Conservation (phyloP, 805 yeast genomes). For the Suhomyces pyralidae region DNA sequence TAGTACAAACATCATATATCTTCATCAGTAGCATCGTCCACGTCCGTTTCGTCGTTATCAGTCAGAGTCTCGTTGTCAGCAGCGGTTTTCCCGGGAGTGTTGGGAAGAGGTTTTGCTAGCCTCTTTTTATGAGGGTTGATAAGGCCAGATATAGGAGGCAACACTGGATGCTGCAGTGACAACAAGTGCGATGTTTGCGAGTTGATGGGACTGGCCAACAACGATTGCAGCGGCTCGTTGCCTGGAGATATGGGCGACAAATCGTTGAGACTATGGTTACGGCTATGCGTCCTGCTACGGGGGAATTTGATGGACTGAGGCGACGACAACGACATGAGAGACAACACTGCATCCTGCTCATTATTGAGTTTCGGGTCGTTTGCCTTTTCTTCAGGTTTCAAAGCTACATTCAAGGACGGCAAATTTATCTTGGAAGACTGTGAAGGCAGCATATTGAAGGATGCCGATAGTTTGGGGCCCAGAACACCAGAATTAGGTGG, state of each 20-base stretch:
- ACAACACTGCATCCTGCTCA: slow-evolving; percentile 56
- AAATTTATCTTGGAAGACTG: slow-evolving; percentile 11
- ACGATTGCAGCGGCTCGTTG: background rate
- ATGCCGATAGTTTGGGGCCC: background rate
- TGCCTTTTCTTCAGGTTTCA: slow-evolving; percentile 3
- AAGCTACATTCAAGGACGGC: slow-evolving; percentile 30
- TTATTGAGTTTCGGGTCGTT: slow-evolving; percentile 18
- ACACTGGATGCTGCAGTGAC: slow-evolving; percentile 3
- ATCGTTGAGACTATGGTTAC: slow-evolving; percentile 9
- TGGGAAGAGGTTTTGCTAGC: slow-evolving; percentile 2
- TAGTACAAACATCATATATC: slow-evolving; percentile 3
- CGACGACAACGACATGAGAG: slow-evolving; percentile 54
- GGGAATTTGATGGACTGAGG: slow-evolving; percentile 37
- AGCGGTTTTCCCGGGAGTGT: background rate
- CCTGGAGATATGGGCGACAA: slow-evolving; percentile 8
- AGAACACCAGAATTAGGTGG: background rate
- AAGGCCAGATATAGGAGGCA: slow-evolving; percentile 10
- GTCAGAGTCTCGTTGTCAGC: slow-evolving; percentile 2
- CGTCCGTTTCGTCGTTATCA: slow-evolving; percentile 14
- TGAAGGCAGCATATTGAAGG: background rate
- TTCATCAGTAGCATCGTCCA: slow-evolving; percentile 15
- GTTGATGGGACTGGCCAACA: slow-evolving; percentile 11
- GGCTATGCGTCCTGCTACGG: slow-evolving; percentile 9
- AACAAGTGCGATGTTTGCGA: background rate
- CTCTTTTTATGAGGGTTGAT: slow-evolving; percentile 4